Conservation (phyloP, 2,329 filamentous ascomycete species). For the Fusarium buxicola region DNA sequence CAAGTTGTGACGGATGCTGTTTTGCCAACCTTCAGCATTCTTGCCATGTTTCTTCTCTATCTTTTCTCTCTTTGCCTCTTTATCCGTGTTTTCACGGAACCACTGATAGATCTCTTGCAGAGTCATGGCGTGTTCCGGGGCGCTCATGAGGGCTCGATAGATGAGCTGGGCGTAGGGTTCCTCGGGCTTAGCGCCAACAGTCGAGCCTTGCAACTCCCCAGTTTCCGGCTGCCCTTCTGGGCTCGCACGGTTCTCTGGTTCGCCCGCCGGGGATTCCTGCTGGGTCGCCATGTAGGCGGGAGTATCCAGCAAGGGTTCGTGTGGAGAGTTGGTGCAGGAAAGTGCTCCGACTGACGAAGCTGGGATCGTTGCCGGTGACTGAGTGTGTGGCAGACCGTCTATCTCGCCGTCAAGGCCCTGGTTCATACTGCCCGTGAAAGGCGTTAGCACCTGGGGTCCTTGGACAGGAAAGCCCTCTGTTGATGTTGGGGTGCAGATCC, state of each 20-base stretch:
- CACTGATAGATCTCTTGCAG: conserved; percentile 91
- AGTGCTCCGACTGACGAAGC: conserved; percentile 29
- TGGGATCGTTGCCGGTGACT: conserved; percentile 21
- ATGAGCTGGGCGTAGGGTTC: conserved; percentile 87
- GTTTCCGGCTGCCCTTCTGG: conserved; percentile 24
- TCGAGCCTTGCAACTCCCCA: conserved; percentile 12
- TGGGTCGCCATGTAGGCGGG: conserved; percentile 28
- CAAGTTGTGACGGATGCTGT: conserved; percentile 94
- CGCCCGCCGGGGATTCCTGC: conserved; percentile 13
- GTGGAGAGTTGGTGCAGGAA: conserved; percentile 39
- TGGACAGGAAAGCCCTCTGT: conserved; percentile 32
- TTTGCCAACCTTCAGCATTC: conserved; percentile 82
- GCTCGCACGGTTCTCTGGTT: conserved; percentile 16
- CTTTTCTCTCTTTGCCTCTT: conserved; percentile 74
- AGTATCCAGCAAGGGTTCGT: conserved; percentile 29
- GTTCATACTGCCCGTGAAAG: conserved; percentile 30
- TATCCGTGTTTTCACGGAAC: conserved; percentile 85
- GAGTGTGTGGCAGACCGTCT: conserved; percentile 27
- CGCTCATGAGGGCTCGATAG: conserved; percentile 77
- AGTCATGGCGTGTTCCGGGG: conserved; percentile 75
- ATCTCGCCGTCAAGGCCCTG: conserved; percentile 35
- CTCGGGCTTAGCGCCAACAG: conserved; percentile 52
- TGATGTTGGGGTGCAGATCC: conserved; percentile 45
- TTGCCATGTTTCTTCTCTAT: conserved; percentile 31
- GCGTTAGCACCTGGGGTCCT: conserved; percentile 34